Conservation (phyloP, 176 grass and related monocot genomes). For the Oropetium thomaeum region DNA sequence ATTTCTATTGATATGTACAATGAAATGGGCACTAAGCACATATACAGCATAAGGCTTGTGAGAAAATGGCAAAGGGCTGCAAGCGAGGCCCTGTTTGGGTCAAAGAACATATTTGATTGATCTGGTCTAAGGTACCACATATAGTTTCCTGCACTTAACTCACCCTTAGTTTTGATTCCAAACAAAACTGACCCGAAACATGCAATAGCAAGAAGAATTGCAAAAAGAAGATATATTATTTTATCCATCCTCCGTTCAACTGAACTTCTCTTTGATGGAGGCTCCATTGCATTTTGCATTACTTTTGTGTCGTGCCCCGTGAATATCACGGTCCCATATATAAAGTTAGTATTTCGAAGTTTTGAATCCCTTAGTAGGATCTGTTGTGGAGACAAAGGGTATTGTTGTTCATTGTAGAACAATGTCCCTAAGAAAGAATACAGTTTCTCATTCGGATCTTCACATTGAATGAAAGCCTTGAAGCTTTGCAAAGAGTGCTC, state of each 20-base stretch:
- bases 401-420: constrained; percentile 53
- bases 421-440: constrained; percentile 85
- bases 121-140: constrained; percentile 86
- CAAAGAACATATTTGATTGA: constrained; percentile 59
- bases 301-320: constrained; percentile 92
- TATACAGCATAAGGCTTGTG: constrained; percentile 87
- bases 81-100: constrained; percentile 59
- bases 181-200: constrained; percentile 69
- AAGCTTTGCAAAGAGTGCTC: constrained; percentile 57
- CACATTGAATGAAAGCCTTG: constrained; percentile 74
- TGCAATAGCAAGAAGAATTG: constrained; percentile 54
- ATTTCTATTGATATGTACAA: constrained; percentile 97
- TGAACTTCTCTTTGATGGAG: constrained; percentile 92
- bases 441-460: constrained; percentile 84
- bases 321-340: constrained; percentile 82
- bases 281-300: constrained; percentile 91
- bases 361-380: constrained; percentile 86
- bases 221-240: constrained; percentile 82
- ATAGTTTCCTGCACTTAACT: constrained; percentile 61
- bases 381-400: constrained; percentile 78
- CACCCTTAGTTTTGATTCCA: constrained; percentile 61
- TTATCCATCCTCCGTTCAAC: constrained; percentile 85
- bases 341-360: constrained; percentile 68
- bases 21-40: constrained; percentile 87
- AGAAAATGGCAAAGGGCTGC: constrained; percentile 82